phyloP scores from a whole-genome alignment of 345 rosid genomes.

The Hibiscus tridactylites region DNA sequence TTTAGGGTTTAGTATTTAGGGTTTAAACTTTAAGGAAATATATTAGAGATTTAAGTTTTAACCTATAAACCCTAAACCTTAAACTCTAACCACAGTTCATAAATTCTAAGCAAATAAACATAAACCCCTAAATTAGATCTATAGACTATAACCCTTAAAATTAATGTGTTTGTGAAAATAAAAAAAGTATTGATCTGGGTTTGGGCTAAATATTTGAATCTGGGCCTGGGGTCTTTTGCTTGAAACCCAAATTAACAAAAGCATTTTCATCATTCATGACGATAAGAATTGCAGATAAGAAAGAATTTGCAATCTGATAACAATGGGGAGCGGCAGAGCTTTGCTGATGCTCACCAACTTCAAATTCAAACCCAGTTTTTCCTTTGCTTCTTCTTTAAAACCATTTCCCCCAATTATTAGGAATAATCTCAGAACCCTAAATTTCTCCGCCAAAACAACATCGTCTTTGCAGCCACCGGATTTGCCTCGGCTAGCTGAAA shows the following conservation, averaged over 20 bases:
- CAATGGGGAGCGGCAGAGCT: constrained; percentile 27
- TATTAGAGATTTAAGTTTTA: no score
- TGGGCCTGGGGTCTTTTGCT: neutral
- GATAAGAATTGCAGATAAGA: neutral
- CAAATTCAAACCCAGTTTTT: neutral
- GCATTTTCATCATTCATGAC: neutral
- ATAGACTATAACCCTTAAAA: no score
- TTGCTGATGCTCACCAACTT: constrained; percentile 14
- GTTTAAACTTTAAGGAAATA: no score
- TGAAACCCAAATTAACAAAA: neutral
- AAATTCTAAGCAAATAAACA: no score
- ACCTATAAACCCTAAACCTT: no score
- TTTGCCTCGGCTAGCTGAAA: constrained; percentile 54
- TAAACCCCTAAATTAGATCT: no score
- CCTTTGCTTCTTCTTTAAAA: constrained; percentile 7
- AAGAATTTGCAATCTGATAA: neutral
- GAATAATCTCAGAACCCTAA: constrained; percentile 7
- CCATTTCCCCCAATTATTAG: constrained; percentile 1
- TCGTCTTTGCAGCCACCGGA: constrained; percentile 61
- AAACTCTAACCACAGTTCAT: no score
- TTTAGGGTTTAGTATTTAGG: no score
- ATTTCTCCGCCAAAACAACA: constrained; percentile 28
- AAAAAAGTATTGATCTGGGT: no score
- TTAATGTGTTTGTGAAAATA: no score
- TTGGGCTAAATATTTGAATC: neutral